phyloP scores from a whole-genome alignment of 257 asterid species.

The Fraxinus cuspidata region DNA sequence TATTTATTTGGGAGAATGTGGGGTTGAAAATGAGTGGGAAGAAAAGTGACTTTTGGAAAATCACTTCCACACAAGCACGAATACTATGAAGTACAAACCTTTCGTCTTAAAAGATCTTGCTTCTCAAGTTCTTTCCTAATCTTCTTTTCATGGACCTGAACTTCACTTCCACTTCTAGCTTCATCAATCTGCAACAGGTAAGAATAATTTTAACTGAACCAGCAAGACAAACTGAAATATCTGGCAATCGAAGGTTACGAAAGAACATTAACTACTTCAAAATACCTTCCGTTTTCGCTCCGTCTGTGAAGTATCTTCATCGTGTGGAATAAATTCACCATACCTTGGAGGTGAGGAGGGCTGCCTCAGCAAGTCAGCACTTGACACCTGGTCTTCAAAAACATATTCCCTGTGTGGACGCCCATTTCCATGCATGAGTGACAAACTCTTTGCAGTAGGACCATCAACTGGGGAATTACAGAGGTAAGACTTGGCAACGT shows the following conservation, averaged over 20 bases:
- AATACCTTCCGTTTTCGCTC: slow-evolving; percentile 73
- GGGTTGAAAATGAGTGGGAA: too few species aligned
- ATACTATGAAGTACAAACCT: slow-evolving; percentile 44
- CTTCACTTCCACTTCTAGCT: slow-evolving; percentile 67
- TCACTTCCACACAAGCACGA: not conserved
- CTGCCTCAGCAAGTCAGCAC: slow-evolving; percentile 37
- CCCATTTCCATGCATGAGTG: slow-evolving; percentile 63
- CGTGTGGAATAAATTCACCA: slow-evolving; percentile 29
- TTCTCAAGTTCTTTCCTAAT: slow-evolving; percentile 81
- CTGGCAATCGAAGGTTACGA: slow-evolving; percentile 18
- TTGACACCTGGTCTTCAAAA: slow-evolving; percentile 57
- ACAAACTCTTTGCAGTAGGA: slow-evolving; percentile 41
- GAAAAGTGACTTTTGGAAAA: not conserved
- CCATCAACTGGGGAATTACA: slow-evolving; percentile 41
- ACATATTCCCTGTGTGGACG: slow-evolving; percentile 61
- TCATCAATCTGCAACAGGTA: slow-evolving; percentile 62
- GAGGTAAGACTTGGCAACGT: slow-evolving; percentile 31
- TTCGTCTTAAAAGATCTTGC: slow-evolving; percentile 74
- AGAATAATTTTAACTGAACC: slow-evolving; percentile 21
- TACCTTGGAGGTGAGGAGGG: slow-evolving; percentile 38
- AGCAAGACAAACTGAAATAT: not conserved
- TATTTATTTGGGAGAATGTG: too few species aligned
- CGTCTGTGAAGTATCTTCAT: slow-evolving; percentile 37
- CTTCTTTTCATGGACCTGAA: slow-evolving; percentile 73
- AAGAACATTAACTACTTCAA: slow-evolving; percentile 5